Evolutionary conservation across 768 basidiomycete species (phyloP).

Genomic region (Megacollybia marginata): DNA sequence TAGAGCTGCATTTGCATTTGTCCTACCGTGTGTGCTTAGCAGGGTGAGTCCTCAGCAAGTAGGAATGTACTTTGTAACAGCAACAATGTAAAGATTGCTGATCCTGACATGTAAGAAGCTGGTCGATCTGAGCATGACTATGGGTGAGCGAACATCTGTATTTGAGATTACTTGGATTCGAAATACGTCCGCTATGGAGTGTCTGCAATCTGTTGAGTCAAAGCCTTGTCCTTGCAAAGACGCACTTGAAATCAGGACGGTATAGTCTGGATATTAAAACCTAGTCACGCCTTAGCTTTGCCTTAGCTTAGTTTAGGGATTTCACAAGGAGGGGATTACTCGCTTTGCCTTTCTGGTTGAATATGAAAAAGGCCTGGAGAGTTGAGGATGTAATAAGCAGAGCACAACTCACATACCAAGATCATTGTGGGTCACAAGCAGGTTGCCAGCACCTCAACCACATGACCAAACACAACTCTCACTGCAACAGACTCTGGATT

Average conservation of each 20-base stretch:
- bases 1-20: conserved; percentile 94
- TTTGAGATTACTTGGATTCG: conserved; percentile 98
- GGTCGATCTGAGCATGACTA: conserved; percentile 95
- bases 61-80: conserved; percentile 80
- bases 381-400: too few species aligned
- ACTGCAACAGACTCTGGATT: too few species aligned
- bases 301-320: conserved; percentile 1
- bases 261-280: conserved; percentile 95
- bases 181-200: conserved; percentile 96
- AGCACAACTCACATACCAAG: conserved; percentile 15
- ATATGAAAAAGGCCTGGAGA: conserved; percentile 93
- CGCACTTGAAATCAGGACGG: conserved; percentile 94
- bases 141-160: conserved; percentile 93
- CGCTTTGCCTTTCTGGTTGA: conserved; percentile 99
- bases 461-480: neutral
- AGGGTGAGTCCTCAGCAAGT: conserved; percentile 1
- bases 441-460: neutral
- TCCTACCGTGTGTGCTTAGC: conserved; percentile 35
- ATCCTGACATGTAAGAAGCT: conserved; percentile 98
- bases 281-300: conserved; percentile 36
- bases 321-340: conserved; percentile 15
- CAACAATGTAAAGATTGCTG: conserved; percentile 93
- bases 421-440: conserved; percentile 14
- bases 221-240: conserved; percentile 3
- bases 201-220: conserved; percentile 38